A percentile compares a stretch with the other conserved stretches of the same genome.
Evolutionary conservation across 352 stramenopile genomes (phyloP).

Genomic region (Phytophthora pluvialis): DNA sequence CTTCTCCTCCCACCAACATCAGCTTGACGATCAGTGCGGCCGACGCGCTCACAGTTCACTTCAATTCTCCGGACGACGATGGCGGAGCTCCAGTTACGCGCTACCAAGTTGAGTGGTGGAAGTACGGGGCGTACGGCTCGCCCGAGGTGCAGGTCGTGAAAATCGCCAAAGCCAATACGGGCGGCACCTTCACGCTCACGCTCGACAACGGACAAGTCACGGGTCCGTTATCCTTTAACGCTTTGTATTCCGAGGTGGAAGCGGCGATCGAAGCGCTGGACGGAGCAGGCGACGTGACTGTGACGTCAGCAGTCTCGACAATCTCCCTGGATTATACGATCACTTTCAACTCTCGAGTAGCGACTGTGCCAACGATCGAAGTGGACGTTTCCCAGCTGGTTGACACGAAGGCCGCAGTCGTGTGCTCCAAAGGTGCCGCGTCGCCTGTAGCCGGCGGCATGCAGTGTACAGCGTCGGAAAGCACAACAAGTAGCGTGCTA

Average conservation of each 20-base stretch:
- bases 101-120: conserved; percentile 93
- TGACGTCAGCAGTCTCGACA: conserved; percentile 43
- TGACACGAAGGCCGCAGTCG: conserved; percentile 44
- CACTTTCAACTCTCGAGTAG: conserved; percentile 61
- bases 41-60: conserved; percentile 85
- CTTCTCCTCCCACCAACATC: conserved; percentile 48
- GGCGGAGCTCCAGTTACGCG: conserved; percentile 83
- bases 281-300: conserved; percentile 80
- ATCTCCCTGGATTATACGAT: conserved; percentile 56
- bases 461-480: conserved; percentile 60
- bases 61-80: conserved; percentile 80
- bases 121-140: conserved; percentile 49
- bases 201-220: conserved; percentile 57
- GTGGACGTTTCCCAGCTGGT: conserved; percentile 47
- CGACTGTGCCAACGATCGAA: conserved; percentile 34
- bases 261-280: conserved; percentile 79
- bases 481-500: conserved; percentile 35
- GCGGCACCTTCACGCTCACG: conserved; percentile 83
- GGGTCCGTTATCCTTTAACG: conserved; percentile 57
- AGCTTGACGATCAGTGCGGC: conserved; percentile 53
- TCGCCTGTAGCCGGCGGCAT: conserved; percentile 37
- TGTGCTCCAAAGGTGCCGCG: conserved; percentile 55
- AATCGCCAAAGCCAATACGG: conserved; percentile 74
- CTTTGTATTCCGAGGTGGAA: conserved; percentile 80
- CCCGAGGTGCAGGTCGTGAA: conserved; percentile 87